Evolutionary conservation across 140 eudicot species (phyloP).

Genomic region (Oenanthe javanica): DNA sequence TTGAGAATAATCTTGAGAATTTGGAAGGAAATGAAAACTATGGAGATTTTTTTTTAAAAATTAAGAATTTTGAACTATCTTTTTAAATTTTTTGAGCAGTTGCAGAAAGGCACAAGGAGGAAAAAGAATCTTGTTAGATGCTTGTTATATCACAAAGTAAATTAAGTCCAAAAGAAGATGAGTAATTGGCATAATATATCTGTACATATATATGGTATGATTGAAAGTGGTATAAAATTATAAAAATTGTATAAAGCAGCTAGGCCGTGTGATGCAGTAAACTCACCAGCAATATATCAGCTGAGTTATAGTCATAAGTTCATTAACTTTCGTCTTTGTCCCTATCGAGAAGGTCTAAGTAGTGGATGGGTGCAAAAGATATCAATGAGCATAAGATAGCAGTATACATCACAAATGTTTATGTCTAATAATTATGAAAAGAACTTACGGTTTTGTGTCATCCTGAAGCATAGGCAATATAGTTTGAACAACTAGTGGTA

Average conservation of each 20-base stretch:
- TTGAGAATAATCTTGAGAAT: too few relatives aligned
- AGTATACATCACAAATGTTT: background rate
- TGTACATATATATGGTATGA: background rate
- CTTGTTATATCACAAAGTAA: background rate
- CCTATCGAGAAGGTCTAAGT: background rate
- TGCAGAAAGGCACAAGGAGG: background rate
- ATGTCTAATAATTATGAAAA: constrained; percentile 3
- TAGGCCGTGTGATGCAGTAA: background rate
- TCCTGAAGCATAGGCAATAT: constrained; percentile 86
- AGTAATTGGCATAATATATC: background rate
- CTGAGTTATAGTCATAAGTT: background rate
- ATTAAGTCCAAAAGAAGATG: background rate
- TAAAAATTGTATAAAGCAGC: background rate
- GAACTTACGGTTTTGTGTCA: constrained; percentile 66
- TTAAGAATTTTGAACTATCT: background rate
- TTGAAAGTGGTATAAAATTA: background rate
- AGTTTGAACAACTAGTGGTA: constrained; percentile 76
- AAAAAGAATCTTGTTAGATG: background rate
- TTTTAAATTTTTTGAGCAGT: background rate
- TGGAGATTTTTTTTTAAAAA: background rate
- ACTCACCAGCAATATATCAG: background rate
- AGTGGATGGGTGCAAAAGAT: background rate
- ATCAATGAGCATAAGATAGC: background rate
- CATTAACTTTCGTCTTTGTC: background rate
- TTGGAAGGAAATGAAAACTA: background rate